Conservation (phyloP, 352 stramenopile species). For the Phytophthora hibernalis region DNA sequence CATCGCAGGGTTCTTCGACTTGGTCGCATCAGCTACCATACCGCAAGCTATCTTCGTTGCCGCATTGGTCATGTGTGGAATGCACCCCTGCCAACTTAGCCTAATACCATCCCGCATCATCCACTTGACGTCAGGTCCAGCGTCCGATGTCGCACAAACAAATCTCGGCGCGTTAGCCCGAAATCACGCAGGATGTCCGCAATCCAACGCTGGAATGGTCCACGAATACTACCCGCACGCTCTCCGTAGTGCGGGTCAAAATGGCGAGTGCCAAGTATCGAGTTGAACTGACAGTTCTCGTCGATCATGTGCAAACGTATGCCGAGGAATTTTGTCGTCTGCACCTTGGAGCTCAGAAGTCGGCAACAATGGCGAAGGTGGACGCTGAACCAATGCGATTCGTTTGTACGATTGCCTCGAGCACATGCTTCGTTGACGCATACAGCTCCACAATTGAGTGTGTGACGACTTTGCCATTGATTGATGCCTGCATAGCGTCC, state of each 20-base stretch:
- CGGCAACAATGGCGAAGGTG: constrained; percentile 2
- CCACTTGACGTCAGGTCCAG: constrained; percentile 10
- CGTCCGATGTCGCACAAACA: constrained; percentile 11
- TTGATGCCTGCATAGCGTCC: neutral
- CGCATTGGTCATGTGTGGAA: constrained; percentile 15
- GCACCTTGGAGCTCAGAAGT: constrained; percentile 7
- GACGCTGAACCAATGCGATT: neutral
- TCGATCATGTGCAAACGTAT: constrained; percentile 8
- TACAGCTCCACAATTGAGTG: constrained; percentile 12
- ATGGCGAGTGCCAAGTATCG: constrained; percentile 8
- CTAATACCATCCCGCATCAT: constrained; percentile 9
- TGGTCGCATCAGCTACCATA: constrained; percentile 6
- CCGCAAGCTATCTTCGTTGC: constrained; percentile 11
- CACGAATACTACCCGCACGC: constrained; percentile 6
- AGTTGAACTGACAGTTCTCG: constrained; percentile 1
- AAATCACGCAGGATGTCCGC: neutral
- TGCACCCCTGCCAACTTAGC: neutral
- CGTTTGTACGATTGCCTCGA: neutral
- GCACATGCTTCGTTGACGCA: neutral
- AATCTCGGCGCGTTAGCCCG: constrained; percentile 1
- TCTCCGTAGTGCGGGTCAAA: constrained; percentile 2
- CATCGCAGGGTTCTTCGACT: constrained; percentile 12
- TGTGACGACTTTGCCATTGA: neutral
- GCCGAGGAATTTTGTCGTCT: constrained; percentile 5
- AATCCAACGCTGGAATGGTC: constrained; percentile 4